A percentile compares a stretch with the other conserved stretches of the same genome.
Evolutionary conservation across 176 grass and related monocot genomes (phyloP).

Genomic region (Pontederia paniculata): DNA sequence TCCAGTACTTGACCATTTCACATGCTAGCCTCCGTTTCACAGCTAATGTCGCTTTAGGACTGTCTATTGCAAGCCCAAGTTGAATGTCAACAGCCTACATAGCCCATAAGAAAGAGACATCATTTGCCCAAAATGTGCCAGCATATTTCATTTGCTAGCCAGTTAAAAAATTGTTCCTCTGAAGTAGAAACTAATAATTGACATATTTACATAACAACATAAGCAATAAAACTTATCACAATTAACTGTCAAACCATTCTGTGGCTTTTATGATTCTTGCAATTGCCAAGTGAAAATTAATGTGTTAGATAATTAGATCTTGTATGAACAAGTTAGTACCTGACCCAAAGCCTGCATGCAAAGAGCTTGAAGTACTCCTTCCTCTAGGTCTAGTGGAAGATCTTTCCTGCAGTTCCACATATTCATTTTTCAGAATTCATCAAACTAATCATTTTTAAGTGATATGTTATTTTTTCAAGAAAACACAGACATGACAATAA

Average conservation of each 20-base stretch:
- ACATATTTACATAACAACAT: background rate
- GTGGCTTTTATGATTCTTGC: background rate
- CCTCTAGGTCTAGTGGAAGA: constrained; percentile 70
- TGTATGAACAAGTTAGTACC: constrained; percentile 33
- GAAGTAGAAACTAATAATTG: background rate
- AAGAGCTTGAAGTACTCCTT: constrained; percentile 65
- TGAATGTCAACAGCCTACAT: constrained; percentile 81
- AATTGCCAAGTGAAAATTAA: too few relatives aligned
- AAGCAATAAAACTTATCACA: background rate
- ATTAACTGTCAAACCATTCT: background rate
- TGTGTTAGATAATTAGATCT: too few relatives aligned
- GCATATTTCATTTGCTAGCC: background rate
- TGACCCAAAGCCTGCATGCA: constrained; percentile 82
- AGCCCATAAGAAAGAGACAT: background rate
- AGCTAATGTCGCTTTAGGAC: constrained; percentile 83
- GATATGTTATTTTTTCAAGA: too few relatives aligned
- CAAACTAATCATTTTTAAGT: background rate
- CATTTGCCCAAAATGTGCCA: background rate
- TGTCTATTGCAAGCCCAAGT: constrained; percentile 95
- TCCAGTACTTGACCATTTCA: constrained; percentile 96
- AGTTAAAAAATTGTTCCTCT: background rate
- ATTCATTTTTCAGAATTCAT: background rate
- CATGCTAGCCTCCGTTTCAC: constrained; percentile 94
- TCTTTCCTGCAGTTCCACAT: constrained; percentile 46
- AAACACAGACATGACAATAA: background rate